Conservation (phyloP, 1,139 yeast genomes). For the Nadsonia starkeyi-henricii region DNA sequence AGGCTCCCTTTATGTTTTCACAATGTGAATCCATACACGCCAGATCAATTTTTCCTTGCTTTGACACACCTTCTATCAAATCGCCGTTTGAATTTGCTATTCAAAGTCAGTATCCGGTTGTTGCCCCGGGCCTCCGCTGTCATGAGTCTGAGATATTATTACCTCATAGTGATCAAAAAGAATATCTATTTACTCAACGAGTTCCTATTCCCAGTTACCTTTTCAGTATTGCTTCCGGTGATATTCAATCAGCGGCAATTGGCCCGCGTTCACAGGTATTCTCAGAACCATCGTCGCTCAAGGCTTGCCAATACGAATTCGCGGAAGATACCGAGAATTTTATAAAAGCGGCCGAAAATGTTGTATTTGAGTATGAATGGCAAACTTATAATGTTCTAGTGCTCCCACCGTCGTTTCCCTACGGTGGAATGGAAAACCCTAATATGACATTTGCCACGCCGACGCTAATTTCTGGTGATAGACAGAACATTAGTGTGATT, state of each 20-base stretch:
- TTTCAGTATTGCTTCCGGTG: conserved; percentile 79
- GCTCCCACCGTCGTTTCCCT: conserved; percentile 75
- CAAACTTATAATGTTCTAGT: conserved; percentile 66
- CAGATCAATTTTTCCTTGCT: conserved; percentile 75
- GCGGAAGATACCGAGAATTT: conserved; percentile 66
- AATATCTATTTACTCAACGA: conserved; percentile 41
- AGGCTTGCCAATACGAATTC: conserved; percentile 66
- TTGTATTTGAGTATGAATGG: conserved; percentile 83
- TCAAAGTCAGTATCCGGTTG: conserved; percentile 48
- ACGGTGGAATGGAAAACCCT: conserved; percentile 95
- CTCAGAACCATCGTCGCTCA: conserved; percentile 58
- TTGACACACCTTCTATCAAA: conserved; percentile 81
- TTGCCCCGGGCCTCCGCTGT: conserved; percentile 50
- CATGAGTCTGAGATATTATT: conserved; percentile 14
- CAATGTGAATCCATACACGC: conserved; percentile 91
- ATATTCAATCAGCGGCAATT: conserved; percentile 48
- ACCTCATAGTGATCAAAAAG: conserved; percentile 14
- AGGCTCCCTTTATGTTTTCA: conserved; percentile 65
- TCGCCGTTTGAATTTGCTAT: conserved; percentile 47
- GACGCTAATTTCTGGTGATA: conserved; percentile 72
- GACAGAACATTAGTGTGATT: conserved; percentile 74
- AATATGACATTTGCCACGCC: conserved; percentile 87
- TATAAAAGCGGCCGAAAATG: conserved; percentile 62
- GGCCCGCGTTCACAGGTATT: conserved; percentile 83
- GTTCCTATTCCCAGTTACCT: conserved; percentile 80